Base-by-base conservation (phyloP, 2,329 filamentous ascomycete genomes). In the Ascochyta pisi region DNA sequence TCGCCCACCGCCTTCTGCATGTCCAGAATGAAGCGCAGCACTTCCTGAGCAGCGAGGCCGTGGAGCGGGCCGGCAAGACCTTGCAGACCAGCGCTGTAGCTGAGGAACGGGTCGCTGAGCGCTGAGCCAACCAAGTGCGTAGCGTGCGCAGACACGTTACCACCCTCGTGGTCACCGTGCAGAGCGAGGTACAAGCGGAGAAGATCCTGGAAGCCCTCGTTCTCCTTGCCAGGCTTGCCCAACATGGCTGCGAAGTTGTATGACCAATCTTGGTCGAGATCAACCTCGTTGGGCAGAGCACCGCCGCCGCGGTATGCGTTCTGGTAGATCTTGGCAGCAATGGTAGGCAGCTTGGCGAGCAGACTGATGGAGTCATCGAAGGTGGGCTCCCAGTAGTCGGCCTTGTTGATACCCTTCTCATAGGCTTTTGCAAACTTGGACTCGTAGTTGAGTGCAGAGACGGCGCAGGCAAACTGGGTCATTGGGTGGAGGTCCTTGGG, bases 201-300 rank as follows among this genome's bases (percentile, higher is more conserved):
- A 19, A 99, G 84, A 71, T 99, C 95, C 76, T 98, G 94, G 84
- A 99, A 96, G 76, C 91, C 90, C 79, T 93, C 91, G 68, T 98
- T 89, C 78, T 96, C 83, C 77, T 89, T 86, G 65, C 92, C 92
- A 46, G 89, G 86, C 81, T 96, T 96, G 72, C 94, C 94, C 50
- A 98, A 86, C 87, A 98, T 92, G 64, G 92, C 91, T 41, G 95
- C 95, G 72, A 97, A 99, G 84, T 99, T 99, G 84, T 97, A 96
- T 0, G 93, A 89, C 95, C 95, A 99, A 79, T 99, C 95, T 79
- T 97, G 91, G 66, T 89, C 84, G 54, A 86, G 78, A 69, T 99
- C 93, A 45, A 96, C 82, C 76, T 90, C 81, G 67, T 89, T 85
- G 8, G 91, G 87, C 60, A 96, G 82, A 63, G 90, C 81, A 71